These are phyloP conservation scores for Fraxinus xanthoxyloides DNA, from an alignment of 305 asterid genomes.

Conservation along the genomic window DNA sequence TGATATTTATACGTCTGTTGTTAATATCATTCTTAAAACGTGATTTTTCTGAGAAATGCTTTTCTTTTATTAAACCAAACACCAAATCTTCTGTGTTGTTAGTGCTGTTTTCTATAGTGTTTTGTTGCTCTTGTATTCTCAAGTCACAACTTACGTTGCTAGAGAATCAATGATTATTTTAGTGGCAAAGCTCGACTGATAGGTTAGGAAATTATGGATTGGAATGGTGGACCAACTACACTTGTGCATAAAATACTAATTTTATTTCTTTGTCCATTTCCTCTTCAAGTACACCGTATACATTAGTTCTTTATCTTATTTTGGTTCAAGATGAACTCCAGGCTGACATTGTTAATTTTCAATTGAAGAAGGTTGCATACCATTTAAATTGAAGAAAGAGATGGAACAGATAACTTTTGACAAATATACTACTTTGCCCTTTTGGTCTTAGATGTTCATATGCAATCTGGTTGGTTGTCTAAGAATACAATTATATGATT, in stretches of 20 bases:
- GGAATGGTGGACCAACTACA: not conserved
- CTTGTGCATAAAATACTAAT: not conserved
- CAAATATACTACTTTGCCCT: too few relatives aligned
- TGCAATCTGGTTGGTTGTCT: not conserved
- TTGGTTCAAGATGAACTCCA: not conserved
- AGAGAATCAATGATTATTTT: not conserved
- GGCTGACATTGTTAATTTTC: not conserved
- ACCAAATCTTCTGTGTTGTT: constrained; percentile 12
- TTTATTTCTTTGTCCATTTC: not conserved
- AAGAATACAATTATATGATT: not conserved
- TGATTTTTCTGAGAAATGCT: not conserved
- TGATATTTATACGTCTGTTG: constrained; percentile 19
- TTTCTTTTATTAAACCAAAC: not conserved
- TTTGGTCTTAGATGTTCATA: not conserved
- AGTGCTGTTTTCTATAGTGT: not conserved
- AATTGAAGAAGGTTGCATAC: not conserved
- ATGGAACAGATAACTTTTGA: not conserved
- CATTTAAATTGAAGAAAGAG: not conserved
- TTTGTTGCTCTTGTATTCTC: not conserved
- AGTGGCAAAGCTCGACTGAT: not conserved
- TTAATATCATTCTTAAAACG: constrained; percentile 4
- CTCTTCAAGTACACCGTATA: not conserved
- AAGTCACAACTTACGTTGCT: not conserved
- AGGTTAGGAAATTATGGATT: not conserved
- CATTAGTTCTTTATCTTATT: not conserved